A percentile compares a stretch with the other conserved stretches of the same genome.
Evolutionary conservation across 2,329 filamentous ascomycete species (phyloP).

Genomic region (Fusarium sp.): DNA sequence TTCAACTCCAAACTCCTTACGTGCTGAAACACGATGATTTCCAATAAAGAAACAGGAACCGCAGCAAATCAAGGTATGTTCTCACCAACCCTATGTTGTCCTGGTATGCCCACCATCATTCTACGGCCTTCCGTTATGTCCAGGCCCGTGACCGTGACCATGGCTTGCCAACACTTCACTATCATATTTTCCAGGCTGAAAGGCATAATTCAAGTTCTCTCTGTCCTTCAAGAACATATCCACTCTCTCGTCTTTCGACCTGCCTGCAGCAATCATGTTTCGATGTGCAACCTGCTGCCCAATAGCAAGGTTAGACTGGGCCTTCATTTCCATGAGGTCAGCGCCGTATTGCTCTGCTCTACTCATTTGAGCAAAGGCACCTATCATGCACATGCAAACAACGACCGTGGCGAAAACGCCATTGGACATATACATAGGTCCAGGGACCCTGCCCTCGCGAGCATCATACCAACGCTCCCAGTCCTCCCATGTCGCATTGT

Average conservation of each 20-base stretch:
- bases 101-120: background rate
- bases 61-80: slow-evolving; percentile 9
- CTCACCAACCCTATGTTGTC: slow-evolving; percentile 27
- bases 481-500: slow-evolving; percentile 97
- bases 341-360: slow-evolving; percentile 72
- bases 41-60: background rate
- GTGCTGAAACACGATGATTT: slow-evolving; percentile 26
- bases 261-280: slow-evolving; percentile 62
- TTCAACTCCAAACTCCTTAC: slow-evolving; percentile 30
- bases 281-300: slow-evolving; percentile 67
- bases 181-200: slow-evolving; percentile 49
- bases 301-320: slow-evolving; percentile 73
- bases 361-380: slow-evolving; percentile 77
- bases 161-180: slow-evolving; percentile 19
- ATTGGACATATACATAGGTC: slow-evolving; percentile 78
- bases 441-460: slow-evolving; percentile 58
- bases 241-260: slow-evolving; percentile 74
- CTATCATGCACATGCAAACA: slow-evolving; percentile 74
- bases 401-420: slow-evolving; percentile 79
- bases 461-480: slow-evolving; percentile 84
- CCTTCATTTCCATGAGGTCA: slow-evolving; percentile 73
- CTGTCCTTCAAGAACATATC: slow-evolving; percentile 80
- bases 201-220: slow-evolving; percentile 60
- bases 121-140: slow-evolving; percentile 6
- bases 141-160: background rate